Conservation (phyloP, 495 filamentous ascomycete genomes). For the Penicillium goetzii region DNA sequence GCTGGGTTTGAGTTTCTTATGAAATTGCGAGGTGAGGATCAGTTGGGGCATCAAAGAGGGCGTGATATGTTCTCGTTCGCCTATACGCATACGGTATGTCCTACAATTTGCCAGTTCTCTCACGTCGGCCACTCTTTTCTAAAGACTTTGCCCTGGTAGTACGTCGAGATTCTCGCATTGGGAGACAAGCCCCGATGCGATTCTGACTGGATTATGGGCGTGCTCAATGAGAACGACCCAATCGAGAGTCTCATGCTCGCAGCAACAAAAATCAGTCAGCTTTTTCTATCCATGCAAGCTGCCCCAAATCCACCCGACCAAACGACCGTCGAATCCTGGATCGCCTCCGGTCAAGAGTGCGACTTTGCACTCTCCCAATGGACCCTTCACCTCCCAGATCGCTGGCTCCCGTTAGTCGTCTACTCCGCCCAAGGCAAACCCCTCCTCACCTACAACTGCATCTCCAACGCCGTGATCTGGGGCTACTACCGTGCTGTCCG, state of each 20-base stretch:
- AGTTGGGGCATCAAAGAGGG: slow-evolving; percentile 38
- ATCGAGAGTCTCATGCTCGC: slow-evolving; percentile 43
- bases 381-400: slow-evolving; percentile 39
- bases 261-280: slow-evolving; percentile 37
- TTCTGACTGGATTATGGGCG: slow-evolving; percentile 35
- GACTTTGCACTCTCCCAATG: slow-evolving; percentile 43
- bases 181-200: slow-evolving; percentile 42
- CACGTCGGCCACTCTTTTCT: neutral
- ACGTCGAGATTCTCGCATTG: slow-evolving; percentile 44
- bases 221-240: slow-evolving; percentile 39
- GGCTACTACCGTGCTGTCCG: slow-evolving; percentile 47
- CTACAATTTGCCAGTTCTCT: neutral
- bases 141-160: slow-evolving; percentile 25
- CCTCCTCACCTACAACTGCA: slow-evolving; percentile 41
- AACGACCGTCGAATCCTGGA: slow-evolving; percentile 29
- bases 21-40: slow-evolving; percentile 41
- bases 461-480: slow-evolving; percentile 41
- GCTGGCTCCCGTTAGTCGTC: slow-evolving; percentile 45
- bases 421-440: slow-evolving; percentile 39
- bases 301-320: slow-evolving; percentile 21
- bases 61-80: slow-evolving; percentile 50
- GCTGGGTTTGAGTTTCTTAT: slow-evolving; percentile 47
- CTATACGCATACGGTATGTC: slow-evolving; percentile 45
- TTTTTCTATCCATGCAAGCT: slow-evolving; percentile 34
- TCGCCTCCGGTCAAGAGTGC: slow-evolving; percentile 29